phyloP scores from a whole-genome alignment of 176 grass and related monocot genomes.

The Oryza glumipatula region DNA sequence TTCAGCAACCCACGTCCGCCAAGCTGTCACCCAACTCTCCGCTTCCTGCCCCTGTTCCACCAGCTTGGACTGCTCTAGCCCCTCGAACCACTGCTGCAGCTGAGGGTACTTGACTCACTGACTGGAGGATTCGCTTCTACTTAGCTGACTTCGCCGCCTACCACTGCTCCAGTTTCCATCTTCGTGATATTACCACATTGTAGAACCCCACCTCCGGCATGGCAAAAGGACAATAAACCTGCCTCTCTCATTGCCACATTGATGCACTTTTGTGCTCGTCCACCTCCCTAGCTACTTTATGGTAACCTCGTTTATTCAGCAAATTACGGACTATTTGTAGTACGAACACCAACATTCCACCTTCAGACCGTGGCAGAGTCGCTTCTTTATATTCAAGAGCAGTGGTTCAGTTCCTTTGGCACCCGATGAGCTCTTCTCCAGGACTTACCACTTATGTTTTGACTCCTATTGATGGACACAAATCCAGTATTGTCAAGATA shows the following conservation, averaged over 20 bases:
- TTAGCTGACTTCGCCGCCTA: not conserved
- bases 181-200: not conserved
- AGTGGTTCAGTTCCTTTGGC: no score
- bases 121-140: not conserved
- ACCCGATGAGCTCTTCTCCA: no score
- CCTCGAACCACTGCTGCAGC: not conserved
- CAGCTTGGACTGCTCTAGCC: no score
- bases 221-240: not conserved
- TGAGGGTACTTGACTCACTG: not conserved
- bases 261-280: not conserved
- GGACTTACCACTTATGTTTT: not conserved
- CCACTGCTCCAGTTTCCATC: not conserved
- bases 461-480: not conserved
- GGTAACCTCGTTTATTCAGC: not conserved
- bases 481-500: no score
- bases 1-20: no score
- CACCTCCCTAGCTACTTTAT: not conserved
- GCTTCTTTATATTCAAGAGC: not conserved
- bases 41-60: no score
- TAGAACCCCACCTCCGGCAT: not conserved
- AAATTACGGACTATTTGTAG: not conserved
- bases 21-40: no score
- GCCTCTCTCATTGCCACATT: not conserved
- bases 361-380: not conserved
- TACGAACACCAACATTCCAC: not conserved